Evolutionary conservation across 495 filamentous ascomycete species (phyloP).

Genomic region (Symbiotaphrina buchneri): DNA sequence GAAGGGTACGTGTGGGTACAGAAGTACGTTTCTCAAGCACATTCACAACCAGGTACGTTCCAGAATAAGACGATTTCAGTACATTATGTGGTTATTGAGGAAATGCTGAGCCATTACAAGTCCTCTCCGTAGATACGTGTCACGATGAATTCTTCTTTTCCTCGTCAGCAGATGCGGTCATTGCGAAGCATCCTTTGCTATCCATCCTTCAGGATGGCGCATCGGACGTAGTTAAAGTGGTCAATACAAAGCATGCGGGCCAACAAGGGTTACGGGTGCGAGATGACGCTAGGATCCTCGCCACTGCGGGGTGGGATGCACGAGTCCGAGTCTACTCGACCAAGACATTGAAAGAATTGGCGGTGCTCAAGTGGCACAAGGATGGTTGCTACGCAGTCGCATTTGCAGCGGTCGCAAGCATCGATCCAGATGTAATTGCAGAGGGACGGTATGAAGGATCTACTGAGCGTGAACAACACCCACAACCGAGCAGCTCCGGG

Average conservation of each 20-base stretch:
- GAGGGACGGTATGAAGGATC: slow-evolving; percentile 2
- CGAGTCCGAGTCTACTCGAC: slow-evolving; percentile 57
- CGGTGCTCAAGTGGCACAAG: slow-evolving; percentile 89
- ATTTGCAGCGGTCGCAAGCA: slow-evolving; percentile 27
- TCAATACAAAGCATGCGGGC: slow-evolving; percentile 71
- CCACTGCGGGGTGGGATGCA: slow-evolving; percentile 85
- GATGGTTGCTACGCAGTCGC: slow-evolving; percentile 73
- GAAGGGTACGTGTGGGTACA: no score
- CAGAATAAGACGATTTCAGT: background rate
- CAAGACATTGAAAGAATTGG: slow-evolving; percentile 68
- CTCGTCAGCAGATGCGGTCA: slow-evolving; percentile 56
- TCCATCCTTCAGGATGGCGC: slow-evolving; percentile 8
- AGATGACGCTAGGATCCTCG: slow-evolving; percentile 62
- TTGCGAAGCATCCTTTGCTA: slow-evolving; percentile 40
- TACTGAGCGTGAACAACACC: background rate
- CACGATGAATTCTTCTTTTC: slow-evolving; percentile 42
- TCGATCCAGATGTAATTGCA: background rate
- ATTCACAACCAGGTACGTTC: slow-evolving; percentile 42
- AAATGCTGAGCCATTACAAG: no score
- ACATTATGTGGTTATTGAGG: no score
- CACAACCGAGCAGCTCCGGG: slow-evolving; percentile 9
- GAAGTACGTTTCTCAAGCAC: slow-evolving; percentile 46
- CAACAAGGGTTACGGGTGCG: slow-evolving; percentile 68
- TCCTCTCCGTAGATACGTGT: background rate
- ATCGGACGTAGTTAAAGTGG: slow-evolving; percentile 24